Evolutionary conservation across 345 rosid species (phyloP).

Genomic region (Gossypium rotundifolium): DNA sequence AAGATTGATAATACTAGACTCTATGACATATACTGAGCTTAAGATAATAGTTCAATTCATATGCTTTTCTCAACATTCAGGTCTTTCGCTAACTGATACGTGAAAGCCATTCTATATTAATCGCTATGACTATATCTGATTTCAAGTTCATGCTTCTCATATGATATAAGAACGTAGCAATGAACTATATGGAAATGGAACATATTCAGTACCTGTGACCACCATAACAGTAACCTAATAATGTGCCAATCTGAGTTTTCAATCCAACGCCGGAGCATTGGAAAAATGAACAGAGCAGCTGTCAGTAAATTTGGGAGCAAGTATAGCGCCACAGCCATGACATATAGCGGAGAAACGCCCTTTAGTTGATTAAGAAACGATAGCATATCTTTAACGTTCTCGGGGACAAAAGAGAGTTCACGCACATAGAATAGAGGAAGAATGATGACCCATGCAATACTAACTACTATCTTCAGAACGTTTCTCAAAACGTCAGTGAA

Average conservation of each 20-base stretch:
- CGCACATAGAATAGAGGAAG: conserved; percentile 71
- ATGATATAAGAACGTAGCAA: not conserved
- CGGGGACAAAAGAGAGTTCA: conserved; percentile 45
- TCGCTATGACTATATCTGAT: too few species aligned
- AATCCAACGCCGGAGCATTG: conserved; percentile 95
- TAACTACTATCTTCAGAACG: conserved; percentile 62
- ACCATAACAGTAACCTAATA: conserved; percentile 85
- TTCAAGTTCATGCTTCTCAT: not conserved
- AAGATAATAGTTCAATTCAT: not conserved
- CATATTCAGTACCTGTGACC: conserved; percentile 75
- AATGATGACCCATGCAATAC: conserved; percentile 68
- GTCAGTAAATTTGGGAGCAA: conserved; percentile 75
- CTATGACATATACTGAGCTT: not conserved
- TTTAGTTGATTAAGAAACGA: conserved; percentile 55
- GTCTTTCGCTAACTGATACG: not conserved
- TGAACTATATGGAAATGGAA: conserved; percentile 4
- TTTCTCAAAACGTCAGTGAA: conserved; percentile 72
- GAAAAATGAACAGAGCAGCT: conserved; percentile 80
- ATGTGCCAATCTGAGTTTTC: conserved; percentile 96
- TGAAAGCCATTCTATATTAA: not conserved
- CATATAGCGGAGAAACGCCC: conserved; percentile 71
- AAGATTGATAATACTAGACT: not conserved
- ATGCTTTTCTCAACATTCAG: not conserved
- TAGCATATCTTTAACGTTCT: conserved; percentile 32
- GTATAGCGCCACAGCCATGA: conserved; percentile 71